Evolutionary conservation across 2,329 filamentous ascomycete genomes (phyloP).

Genomic region (Xylaria sp.): DNA sequence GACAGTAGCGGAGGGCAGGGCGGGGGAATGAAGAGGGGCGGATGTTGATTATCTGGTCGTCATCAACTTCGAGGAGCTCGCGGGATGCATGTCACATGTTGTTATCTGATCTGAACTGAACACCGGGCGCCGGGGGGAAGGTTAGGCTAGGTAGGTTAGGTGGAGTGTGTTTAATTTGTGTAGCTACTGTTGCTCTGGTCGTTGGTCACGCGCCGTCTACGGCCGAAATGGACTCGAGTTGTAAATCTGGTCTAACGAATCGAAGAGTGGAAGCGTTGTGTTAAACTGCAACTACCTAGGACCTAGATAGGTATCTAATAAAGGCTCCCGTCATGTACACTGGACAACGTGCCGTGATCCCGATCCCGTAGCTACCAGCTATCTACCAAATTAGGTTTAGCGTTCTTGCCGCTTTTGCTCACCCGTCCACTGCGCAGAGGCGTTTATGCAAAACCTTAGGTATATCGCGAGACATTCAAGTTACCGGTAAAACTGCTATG

Average conservation of each 20-base stretch:
- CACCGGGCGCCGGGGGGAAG: not conserved
- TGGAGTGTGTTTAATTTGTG: not conserved
- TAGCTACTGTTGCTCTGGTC: not conserved
- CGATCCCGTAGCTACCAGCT: too few species aligned
- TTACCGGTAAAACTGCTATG: too few species aligned
- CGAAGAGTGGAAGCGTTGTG: slow-evolving; percentile 2
- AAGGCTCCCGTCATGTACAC: not conserved
- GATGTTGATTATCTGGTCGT: slow-evolving; percentile 21
- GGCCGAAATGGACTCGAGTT: not conserved
- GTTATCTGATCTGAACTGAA: slow-evolving; percentile 17
- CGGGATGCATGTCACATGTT: slow-evolving; percentile 42
- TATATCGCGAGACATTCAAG: too few species aligned
- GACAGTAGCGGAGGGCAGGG: slow-evolving; percentile 2
- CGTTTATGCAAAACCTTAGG: too few species aligned
- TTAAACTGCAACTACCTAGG: slow-evolving; percentile 10
- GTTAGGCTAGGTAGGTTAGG: not conserved
- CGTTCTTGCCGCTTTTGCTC: too few species aligned
- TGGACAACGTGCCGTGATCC: slow-evolving; percentile 1
- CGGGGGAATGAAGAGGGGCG: not conserved
- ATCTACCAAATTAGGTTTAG: too few species aligned
- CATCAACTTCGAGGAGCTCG: slow-evolving; percentile 15
- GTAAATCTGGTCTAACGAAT: not conserved
- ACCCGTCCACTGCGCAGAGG: too few species aligned
- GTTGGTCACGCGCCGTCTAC: not conserved
- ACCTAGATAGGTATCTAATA: not conserved